Percentiles rank a stretch among this genome's conserved stretches.
Conservation (phyloP, 1,284 basidiomycete species). For the Rhodotorula sp. region DNA sequence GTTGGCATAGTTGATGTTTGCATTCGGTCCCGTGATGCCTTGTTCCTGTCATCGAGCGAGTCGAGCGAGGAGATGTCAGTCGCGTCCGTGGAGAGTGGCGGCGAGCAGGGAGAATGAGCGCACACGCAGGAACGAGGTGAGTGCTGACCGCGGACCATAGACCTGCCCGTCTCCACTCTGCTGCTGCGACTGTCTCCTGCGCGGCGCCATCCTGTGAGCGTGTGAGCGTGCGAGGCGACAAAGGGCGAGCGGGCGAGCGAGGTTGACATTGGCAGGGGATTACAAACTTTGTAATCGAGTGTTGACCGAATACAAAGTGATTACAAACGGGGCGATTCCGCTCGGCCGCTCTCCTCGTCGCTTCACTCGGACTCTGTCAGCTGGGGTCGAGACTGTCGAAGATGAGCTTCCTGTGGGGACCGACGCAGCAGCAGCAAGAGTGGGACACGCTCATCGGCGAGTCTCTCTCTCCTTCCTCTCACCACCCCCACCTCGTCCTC, state of each 20-base stretch:
- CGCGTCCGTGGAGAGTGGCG: neutral
- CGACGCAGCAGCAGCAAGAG: conserved; percentile 16
- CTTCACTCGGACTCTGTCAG: neutral
- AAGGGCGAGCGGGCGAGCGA: too few species aligned
- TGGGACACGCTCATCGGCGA: conserved; percentile 32
- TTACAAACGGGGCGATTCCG: too few species aligned
- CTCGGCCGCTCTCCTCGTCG: neutral
- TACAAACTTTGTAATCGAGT: too few species aligned
- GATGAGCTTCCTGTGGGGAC: conserved; percentile 35
- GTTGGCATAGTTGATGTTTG: conserved; percentile 54
- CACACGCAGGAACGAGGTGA: conserved; percentile 87
- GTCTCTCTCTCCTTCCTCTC: neutral
- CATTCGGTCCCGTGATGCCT: conserved; percentile 66
- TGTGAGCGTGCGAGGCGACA: too few species aligned
- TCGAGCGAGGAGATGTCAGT: conserved; percentile 8
- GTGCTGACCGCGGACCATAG: conserved; percentile 76
- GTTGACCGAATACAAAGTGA: too few species aligned
- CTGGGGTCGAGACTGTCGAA: too few species aligned
- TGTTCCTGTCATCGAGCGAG: conserved; percentile 57
- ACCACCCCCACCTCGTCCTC: neutral
- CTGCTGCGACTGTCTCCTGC: neutral
- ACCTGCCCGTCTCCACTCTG: neutral
- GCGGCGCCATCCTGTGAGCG: neutral
- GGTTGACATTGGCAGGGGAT: too few species aligned
- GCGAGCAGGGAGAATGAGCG: conserved; percentile 44